Conservation (phyloP, 2,329 filamentous ascomycete species). For the Paracamarosporium sp. region DNA sequence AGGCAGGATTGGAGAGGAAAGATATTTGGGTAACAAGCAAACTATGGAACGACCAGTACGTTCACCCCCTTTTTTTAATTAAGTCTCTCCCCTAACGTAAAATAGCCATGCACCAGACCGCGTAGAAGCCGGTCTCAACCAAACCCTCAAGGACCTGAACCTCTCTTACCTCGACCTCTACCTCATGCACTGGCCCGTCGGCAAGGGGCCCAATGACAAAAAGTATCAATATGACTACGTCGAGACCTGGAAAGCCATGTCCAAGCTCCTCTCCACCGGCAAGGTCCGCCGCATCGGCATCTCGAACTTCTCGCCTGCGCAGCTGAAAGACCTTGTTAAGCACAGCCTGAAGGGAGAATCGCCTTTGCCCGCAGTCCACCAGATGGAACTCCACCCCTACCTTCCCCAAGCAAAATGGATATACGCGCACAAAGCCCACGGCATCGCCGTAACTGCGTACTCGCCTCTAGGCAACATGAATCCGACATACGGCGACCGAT, state of each 20-base stretch:
- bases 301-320: slow-evolving; percentile 25
- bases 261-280: slow-evolving; percentile 33
- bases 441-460: slow-evolving; percentile 21
- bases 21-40: slow-evolving; percentile 66
- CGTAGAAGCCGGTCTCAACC: slow-evolving; percentile 70
- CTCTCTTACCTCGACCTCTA: slow-evolving; percentile 88
- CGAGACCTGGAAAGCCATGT: slow-evolving; percentile 38
- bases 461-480: slow-evolving; percentile 23
- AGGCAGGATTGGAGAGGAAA: slow-evolving; percentile 38
- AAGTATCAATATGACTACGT: slow-evolving; percentile 20
- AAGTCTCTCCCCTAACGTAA: background rate
- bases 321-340: slow-evolving; percentile 59
- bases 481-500: slow-evolving; percentile 17
- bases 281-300: slow-evolving; percentile 20
- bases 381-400: slow-evolving; percentile 25
- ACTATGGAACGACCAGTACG: slow-evolving; percentile 53
- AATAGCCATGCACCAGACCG: slow-evolving; percentile 14
- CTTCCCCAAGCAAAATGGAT: slow-evolving; percentile 17
- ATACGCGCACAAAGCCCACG: slow-evolving; percentile 11
- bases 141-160: slow-evolving; percentile 74
- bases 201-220: slow-evolving; percentile 62
- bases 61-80: background rate
- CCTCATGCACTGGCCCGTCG: slow-evolving; percentile 60
- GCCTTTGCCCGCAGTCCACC: slow-evolving; percentile 17
- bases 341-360: slow-evolving; percentile 23